A percentile compares a stretch with the other conserved stretches of the same genome.
Conservation (phyloP, 202 grass and related monocot genomes). For the Dendrocalamus latiflorus region DNA sequence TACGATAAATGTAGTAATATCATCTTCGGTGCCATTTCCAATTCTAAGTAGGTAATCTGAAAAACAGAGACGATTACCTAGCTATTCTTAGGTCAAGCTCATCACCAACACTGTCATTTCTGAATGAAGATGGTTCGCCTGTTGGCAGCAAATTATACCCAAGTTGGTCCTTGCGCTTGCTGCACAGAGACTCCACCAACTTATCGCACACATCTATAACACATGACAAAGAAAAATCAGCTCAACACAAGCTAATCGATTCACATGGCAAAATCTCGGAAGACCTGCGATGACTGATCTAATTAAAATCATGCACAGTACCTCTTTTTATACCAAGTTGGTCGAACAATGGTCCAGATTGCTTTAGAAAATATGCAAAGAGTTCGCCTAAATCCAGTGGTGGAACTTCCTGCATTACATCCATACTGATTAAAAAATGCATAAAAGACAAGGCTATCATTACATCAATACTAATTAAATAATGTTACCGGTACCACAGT, state of each 20-base stretch:
- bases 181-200: slow-evolving; percentile 67
- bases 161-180: slow-evolving; percentile 56
- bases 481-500: too few species aligned
- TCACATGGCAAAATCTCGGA: not conserved
- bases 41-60: too few species aligned
- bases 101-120: slow-evolving; percentile 52
- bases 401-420: slow-evolving; percentile 61
- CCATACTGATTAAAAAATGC: not conserved
- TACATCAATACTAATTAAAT: too few species aligned
- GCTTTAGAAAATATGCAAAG: slow-evolving; percentile 88
- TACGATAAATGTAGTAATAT: too few species aligned
- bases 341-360: slow-evolving; percentile 86
- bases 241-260: slow-evolving; percentile 9
- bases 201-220: slow-evolving; percentile 71
- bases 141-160: slow-evolving; percentile 28
- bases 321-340: slow-evolving; percentile 91
- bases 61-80: too few species aligned
- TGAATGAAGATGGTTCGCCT: slow-evolving; percentile 39
- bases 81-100: slow-evolving; percentile 82
- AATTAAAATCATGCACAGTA: slow-evolving; percentile 25
- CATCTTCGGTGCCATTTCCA: too few species aligned
- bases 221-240: slow-evolving; percentile 23
- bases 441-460: too few species aligned
- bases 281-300: not conserved
- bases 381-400: slow-evolving; percentile 85